Evolutionary conservation across 139 green algal species (phyloP).

Genomic region (Diplosphaera chodatii): DNA sequence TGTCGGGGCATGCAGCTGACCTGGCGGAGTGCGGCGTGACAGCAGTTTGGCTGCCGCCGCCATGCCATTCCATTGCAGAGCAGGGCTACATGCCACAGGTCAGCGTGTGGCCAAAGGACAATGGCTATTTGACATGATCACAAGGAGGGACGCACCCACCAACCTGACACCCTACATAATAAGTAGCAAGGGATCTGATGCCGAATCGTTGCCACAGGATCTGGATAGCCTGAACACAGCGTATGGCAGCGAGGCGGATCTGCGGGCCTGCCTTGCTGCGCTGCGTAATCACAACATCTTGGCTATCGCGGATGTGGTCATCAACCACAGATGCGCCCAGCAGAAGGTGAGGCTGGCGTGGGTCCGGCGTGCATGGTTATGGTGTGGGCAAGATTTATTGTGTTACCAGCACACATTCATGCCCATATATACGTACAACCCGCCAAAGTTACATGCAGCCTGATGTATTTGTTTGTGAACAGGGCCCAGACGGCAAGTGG

Average conservation of each 20-base stretch:
- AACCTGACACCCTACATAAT: too few species aligned
- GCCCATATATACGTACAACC: too few species aligned
- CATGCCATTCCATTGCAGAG: constrained; percentile 53
- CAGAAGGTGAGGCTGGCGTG: constrained; percentile 14
- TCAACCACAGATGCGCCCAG: constrained; percentile 81
- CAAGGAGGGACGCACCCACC: too few species aligned
- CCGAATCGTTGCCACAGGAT: too few species aligned
- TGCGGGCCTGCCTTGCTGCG: constrained; percentile 46
- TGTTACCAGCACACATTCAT: too few species aligned
- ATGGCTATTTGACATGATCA: too few species aligned
- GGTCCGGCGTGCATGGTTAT: too few species aligned
- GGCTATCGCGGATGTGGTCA: constrained; percentile 86
- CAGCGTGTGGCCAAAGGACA: too few species aligned
- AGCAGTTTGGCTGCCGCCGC: constrained; percentile 74
- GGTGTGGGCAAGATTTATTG: too few species aligned
- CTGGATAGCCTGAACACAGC: constrained; percentile 32
- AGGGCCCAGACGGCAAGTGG: constrained; percentile 1
- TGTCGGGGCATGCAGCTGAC: not conserved
- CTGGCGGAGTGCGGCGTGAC: constrained; percentile 35
- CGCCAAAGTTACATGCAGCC: too few species aligned
- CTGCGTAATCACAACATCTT: constrained; percentile 56
- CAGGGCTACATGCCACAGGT: constrained; percentile 67
- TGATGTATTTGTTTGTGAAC: too few species aligned
- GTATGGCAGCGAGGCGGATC: constrained; percentile 66
- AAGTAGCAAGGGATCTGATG: too few species aligned